Conservation (phyloP, 352 stramenopile species). For the Pythium oligandrum region DNA sequence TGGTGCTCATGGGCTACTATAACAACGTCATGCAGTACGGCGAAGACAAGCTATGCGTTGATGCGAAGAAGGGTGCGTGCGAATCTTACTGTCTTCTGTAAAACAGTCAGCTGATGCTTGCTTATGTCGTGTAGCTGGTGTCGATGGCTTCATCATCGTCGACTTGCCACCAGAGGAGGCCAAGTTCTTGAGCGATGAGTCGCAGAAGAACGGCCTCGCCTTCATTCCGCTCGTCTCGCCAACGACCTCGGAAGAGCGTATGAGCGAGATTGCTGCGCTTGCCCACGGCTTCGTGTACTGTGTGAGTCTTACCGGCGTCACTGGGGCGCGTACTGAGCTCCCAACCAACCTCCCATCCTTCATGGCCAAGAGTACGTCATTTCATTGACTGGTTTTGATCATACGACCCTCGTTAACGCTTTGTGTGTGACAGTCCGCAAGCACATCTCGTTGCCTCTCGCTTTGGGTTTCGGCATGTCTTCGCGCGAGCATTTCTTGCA, state of each 20-base stretch:
- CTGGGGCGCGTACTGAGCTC: constrained; percentile 87
- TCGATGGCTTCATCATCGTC: constrained; percentile 98
- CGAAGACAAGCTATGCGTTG: constrained; percentile 86
- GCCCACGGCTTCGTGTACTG: constrained; percentile 86
- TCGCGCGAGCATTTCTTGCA: constrained; percentile 89
- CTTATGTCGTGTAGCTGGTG: constrained; percentile 51
- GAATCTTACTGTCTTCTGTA: background rate
- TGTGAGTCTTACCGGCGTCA: constrained; percentile 90
- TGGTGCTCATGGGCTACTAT: constrained; percentile 99
- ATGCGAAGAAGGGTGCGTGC: constrained; percentile 67
- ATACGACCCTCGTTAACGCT: constrained; percentile 1
- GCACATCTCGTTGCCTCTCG: constrained; percentile 87
- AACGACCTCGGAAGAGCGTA: constrained; percentile 94
- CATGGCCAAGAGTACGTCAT: constrained; percentile 75
- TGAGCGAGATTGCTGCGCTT: constrained; percentile 73
- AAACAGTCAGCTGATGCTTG: background rate
- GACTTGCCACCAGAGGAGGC: constrained; percentile 96
- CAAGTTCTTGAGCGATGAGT: constrained; percentile 85
- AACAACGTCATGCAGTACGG: constrained; percentile 98
- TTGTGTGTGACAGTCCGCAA: constrained; percentile 47
- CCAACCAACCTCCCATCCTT: constrained; percentile 93
- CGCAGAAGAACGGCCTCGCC: constrained; percentile 86
- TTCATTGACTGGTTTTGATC: background rate
- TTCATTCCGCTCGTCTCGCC: constrained; percentile 97
- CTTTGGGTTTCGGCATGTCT: constrained; percentile 97